Conservation (phyloP, 2,329 filamentous ascomycete genomes). For the Scedosporium apiospermum region DNA sequence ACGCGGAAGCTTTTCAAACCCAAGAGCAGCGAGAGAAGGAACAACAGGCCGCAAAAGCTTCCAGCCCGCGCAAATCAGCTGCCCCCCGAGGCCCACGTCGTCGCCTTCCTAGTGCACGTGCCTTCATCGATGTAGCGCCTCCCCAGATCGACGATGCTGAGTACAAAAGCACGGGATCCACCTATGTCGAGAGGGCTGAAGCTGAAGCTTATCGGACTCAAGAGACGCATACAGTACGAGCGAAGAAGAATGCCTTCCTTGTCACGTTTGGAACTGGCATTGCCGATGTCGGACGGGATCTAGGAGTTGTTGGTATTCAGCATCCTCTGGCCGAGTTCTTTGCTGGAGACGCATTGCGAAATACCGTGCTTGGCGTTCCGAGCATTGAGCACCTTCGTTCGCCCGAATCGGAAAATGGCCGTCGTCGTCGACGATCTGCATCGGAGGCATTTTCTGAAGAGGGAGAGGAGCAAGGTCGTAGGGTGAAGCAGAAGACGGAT, state of each 20-base stretch:
- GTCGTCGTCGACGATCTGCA: slow-evolving; percentile 29
- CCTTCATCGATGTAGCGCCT: slow-evolving; percentile 20
- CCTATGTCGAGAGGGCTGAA: slow-evolving; percentile 28
- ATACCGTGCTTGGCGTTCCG: slow-evolving; percentile 23
- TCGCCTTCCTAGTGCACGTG: slow-evolving; percentile 16
- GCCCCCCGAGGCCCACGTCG: slow-evolving; percentile 8
- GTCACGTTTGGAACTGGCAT: slow-evolving; percentile 30
- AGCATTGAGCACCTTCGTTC: background rate
- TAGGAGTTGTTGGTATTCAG: slow-evolving; percentile 17
- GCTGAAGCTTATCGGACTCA: slow-evolving; percentile 10
- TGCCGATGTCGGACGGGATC: slow-evolving; percentile 23
- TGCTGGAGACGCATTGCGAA: slow-evolving; percentile 32
- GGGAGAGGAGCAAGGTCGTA: slow-evolving; percentile 21
- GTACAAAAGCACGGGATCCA: slow-evolving; percentile 15
- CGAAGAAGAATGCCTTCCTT: slow-evolving; percentile 23
- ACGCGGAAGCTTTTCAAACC: slow-evolving; percentile 23
- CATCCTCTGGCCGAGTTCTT: slow-evolving; percentile 39
- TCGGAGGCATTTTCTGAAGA: background rate
- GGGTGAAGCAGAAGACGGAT: slow-evolving; percentile 26
- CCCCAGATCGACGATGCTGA: slow-evolving; percentile 20
- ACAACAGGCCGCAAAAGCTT: slow-evolving; percentile 14
- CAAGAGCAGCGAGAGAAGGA: slow-evolving; percentile 6
- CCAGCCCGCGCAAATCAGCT: background rate
- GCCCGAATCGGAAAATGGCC: slow-evolving; percentile 14
- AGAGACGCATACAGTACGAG: background rate